Evolutionary conservation across 352 stramenopile species (phyloP), one percentile per base, ranked within the genome.

Genomic region (Phytophthora palmivora): DNA sequence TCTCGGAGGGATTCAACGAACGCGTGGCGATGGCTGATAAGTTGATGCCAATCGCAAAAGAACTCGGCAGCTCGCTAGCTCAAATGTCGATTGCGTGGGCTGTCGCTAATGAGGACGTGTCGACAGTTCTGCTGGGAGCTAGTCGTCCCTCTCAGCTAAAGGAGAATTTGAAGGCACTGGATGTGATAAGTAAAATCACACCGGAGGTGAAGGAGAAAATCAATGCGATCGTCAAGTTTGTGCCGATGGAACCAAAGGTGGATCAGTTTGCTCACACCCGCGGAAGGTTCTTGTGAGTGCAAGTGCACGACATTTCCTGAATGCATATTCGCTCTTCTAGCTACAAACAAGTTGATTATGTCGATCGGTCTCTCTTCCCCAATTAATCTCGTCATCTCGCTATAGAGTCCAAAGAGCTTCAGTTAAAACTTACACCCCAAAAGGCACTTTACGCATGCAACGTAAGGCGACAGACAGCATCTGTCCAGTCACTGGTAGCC

Each of bases 141-240:
- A 43, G 37, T 18, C 15, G 16, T 4, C 16, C 37, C n/a, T 43
- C 37, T 21, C 37, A 43, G 37, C 18, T 43, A 6, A 6, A 22
- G 6, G 37, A 43, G 16, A 43, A 43, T n/a, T 22, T 43, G 37
- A 43, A 43, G 37, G 37, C 37, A 9, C 16, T 43, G 37, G 37
- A 22, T 4, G 14, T 43, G 5, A n/a, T 43, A n/a, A 22, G n/a
- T n/a, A 22, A 43, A n/a, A 43, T 8, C 6, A 43, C 37, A 11
- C 37, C 37, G 18, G 16, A 34, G 30, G 30, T 34, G 7, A 34
- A 34, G 30, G 30, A 9, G 30, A 34, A 34, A 7, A 34, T 34
- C 5, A 22, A 43, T 6, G 37, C 15, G 37, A 6, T 24, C 6
- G 37, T 22, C 3, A 43, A 12, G 5, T 22, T 22, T n/a, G 37